phyloP scores from a whole-genome alignment of 371 early-diverging fungal genomes.

The Amoeboaphelidium protococcarum region DNA sequence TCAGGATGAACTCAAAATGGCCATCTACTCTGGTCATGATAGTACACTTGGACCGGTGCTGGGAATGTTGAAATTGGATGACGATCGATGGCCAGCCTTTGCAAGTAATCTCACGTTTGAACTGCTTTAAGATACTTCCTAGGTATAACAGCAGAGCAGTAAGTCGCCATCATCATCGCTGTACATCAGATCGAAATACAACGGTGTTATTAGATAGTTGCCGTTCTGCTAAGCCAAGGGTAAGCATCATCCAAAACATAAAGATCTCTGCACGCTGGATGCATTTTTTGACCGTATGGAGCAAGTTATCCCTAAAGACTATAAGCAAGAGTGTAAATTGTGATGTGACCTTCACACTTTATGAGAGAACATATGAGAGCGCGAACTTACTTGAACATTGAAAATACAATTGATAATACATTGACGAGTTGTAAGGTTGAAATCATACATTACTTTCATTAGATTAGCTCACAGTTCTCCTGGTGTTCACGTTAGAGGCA shows the following conservation, averaged over 20 bases:
- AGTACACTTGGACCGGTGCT: constrained; percentile 3
- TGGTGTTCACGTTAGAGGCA: too few relatives aligned
- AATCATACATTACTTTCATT: too few relatives aligned
- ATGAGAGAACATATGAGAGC: too few relatives aligned
- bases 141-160: background rate
- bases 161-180: too few relatives aligned
- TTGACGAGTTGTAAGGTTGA: too few relatives aligned
- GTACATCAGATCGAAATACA: background rate
- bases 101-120: constrained; percentile 1
- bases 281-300: background rate
- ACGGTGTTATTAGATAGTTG: background rate
- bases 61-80: background rate
- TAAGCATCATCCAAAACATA: background rate
- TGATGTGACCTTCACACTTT: too few relatives aligned
- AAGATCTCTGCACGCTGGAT: background rate
- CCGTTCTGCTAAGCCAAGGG: background rate
- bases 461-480: too few relatives aligned
- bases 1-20: constrained; percentile 2
- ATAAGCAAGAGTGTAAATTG: background rate
- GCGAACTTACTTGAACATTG: too few relatives aligned
- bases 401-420: too few relatives aligned
- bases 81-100: constrained; percentile 3
- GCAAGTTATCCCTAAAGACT: background rate
- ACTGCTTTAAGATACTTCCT: background rate
- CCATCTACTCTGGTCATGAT: constrained; percentile 4